Percentiles rank a stretch among this genome's conserved stretches.
phyloP scores from a whole-genome alignment of 2,329 filamentous ascomycete genomes.

The Xylaria digitata region DNA sequence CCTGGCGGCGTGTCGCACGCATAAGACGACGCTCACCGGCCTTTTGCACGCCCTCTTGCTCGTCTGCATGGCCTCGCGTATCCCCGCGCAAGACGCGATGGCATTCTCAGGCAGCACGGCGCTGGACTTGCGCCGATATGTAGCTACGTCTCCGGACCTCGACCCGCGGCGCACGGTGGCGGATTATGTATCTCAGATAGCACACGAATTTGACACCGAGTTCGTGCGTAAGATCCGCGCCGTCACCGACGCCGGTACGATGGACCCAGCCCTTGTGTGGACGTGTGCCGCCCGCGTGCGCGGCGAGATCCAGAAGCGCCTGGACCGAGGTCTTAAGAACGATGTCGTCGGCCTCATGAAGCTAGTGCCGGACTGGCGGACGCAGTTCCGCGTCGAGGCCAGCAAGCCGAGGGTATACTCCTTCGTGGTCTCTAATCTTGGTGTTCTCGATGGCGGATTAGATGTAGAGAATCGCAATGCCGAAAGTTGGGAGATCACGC shows the following conservation, averaged over 20 bases:
- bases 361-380: constrained; percentile 52
- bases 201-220: constrained; percentile 38
- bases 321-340: constrained; percentile 48
- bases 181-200: constrained; percentile 40
- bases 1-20: constrained; percentile 35
- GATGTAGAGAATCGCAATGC: neutral
- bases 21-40: constrained; percentile 44
- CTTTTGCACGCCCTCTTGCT: constrained; percentile 42
- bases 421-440: constrained; percentile 53
- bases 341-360: constrained; percentile 51
- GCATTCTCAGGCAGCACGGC: constrained; percentile 38
- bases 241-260: neutral
- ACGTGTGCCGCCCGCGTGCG: constrained; percentile 45
- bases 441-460: constrained; percentile 47
- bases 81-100: constrained; percentile 6
- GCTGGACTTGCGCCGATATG: constrained; percentile 36
- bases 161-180: constrained; percentile 32
- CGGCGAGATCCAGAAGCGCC: constrained; percentile 46
- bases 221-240: constrained; percentile 37
- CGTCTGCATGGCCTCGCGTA: constrained; percentile 29
- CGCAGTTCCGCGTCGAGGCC: constrained; percentile 45
- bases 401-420: constrained; percentile 48
- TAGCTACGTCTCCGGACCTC: constrained; percentile 16
- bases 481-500: constrained; percentile 36
- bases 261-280: constrained; percentile 38